These are phyloP conservation scores for Metroxylon sagu DNA, from an alignment of 176 grass and related monocot species.

Conservation along the genomic window DNA sequence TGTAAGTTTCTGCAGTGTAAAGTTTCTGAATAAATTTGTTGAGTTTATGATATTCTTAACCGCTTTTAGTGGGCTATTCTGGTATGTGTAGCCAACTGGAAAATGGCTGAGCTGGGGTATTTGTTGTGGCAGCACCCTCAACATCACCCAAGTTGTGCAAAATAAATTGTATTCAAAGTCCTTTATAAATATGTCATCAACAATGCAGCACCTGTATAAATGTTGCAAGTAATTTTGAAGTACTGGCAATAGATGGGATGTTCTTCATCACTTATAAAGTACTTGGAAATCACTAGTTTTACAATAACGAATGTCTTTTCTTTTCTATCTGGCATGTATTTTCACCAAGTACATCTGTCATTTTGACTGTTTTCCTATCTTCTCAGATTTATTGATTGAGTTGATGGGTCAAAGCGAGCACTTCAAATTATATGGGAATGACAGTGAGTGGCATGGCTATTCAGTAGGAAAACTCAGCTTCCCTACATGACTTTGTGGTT, in stretches of 20 bases:
- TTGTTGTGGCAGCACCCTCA: constrained; percentile 74
- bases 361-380: background rate
- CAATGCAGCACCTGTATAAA: no score
- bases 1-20: constrained; percentile 51
- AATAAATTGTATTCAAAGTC: background rate
- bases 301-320: background rate
- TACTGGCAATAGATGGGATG: no score
- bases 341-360: no score
- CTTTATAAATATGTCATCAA: no score
- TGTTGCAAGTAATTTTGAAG: no score
- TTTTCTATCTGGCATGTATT: background rate
- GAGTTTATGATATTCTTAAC: no score
- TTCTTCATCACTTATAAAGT: no score
- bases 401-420: constrained; percentile 84
- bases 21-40: constrained; percentile 11
- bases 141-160: constrained; percentile 62
- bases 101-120: constrained; percentile 85
- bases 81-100: constrained; percentile 62
- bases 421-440: constrained; percentile 73
- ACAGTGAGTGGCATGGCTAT: constrained; percentile 78
- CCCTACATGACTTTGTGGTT: no score
- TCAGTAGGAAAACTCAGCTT: constrained; percentile 18
- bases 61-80: no score
- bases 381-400: constrained; percentile 69
- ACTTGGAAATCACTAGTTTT: no score